Conservation (phyloP, 345 rosid genomes). For the Combretum micranthum region DNA sequence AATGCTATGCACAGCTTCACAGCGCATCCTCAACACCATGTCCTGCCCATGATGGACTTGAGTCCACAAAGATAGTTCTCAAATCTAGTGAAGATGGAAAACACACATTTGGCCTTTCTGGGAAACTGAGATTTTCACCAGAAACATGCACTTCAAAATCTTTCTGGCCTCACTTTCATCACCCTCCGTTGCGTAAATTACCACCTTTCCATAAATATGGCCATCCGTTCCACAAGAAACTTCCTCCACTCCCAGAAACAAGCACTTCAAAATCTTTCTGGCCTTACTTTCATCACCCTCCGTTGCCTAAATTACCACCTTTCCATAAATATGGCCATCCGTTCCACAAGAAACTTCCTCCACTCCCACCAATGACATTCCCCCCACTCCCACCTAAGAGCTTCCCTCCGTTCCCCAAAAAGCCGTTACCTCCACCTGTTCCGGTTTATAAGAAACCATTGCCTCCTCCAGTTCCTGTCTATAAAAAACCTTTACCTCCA, state of each 20-base stretch:
- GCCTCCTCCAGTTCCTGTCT: constrained; percentile 15
- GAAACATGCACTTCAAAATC: constrained; percentile 49
- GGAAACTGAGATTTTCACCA: constrained; percentile 56
- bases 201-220: constrained; percentile 20
- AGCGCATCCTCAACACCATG: constrained; percentile 55
- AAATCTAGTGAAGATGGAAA: constrained; percentile 32
- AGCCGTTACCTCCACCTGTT: background rate
- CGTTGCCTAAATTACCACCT: constrained; percentile 23
- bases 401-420: constrained; percentile 2
- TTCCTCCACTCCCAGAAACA: constrained; percentile 27
- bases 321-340: constrained; percentile 19
- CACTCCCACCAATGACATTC: constrained; percentile 5
- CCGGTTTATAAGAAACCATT: too few species aligned
- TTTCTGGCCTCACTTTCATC: constrained; percentile 40
- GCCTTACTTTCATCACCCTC: constrained; percentile 37
- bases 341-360: constrained; percentile 9
- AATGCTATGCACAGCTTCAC: constrained; percentile 85
- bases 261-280: constrained; percentile 54
- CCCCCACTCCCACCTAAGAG: constrained; percentile 9
- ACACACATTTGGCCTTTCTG: constrained; percentile 43
- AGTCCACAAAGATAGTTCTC: constrained; percentile 48
- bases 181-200: constrained; percentile 25
- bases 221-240: constrained; percentile 12
- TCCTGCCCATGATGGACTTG: constrained; percentile 43
- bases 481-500: constrained; percentile 1